Conservation (phyloP, 2,329 filamentous ascomycete genomes). For the Trichoderma asperellum region DNA sequence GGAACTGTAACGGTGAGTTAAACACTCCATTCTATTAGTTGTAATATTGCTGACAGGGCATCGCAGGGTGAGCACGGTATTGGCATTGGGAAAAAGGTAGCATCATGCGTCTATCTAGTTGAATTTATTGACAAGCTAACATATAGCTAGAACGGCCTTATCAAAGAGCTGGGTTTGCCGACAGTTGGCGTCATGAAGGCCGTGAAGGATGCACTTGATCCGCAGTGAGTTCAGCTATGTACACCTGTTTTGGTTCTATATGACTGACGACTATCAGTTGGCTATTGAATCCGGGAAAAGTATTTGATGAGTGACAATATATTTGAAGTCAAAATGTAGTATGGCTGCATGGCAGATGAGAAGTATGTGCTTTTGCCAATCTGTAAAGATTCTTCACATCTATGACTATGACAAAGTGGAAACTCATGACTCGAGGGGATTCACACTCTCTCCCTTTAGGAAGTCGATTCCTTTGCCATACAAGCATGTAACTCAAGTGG, state of each 20-base stretch:
- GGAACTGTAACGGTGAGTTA: conserved; percentile 68
- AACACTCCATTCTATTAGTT: not conserved
- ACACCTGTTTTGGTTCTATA: not conserved
- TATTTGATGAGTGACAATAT: conserved; percentile 55
- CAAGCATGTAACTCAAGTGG: not conserved
- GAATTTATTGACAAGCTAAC: not conserved
- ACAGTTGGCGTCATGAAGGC: conserved; percentile 70
- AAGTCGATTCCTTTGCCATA: not conserved
- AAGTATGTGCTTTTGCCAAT: not conserved
- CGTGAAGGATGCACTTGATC: conserved; percentile 66
- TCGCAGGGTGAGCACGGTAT: conserved; percentile 67
- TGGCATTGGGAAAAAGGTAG: conserved; percentile 70
- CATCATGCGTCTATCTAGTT: conserved; percentile 42
- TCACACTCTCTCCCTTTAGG: too few relatives aligned
- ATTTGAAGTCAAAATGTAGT: not conserved
- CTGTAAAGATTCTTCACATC: not conserved
- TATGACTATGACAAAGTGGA: not conserved
- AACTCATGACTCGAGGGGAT: not conserved
- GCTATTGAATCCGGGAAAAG: conserved; percentile 71
- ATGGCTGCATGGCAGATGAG: not conserved
- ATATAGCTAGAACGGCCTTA: conserved; percentile 49
- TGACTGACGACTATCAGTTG: conserved; percentile 46
- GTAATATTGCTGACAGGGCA: not conserved
- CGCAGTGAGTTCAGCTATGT: conserved; percentile 40
- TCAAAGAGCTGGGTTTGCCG: conserved; percentile 65